Percentiles rank a stretch among this genome's conserved stretches.
phyloP scores from a whole-genome alignment of 179 eudicot genomes.

The Vitellaria paradoxa region DNA sequence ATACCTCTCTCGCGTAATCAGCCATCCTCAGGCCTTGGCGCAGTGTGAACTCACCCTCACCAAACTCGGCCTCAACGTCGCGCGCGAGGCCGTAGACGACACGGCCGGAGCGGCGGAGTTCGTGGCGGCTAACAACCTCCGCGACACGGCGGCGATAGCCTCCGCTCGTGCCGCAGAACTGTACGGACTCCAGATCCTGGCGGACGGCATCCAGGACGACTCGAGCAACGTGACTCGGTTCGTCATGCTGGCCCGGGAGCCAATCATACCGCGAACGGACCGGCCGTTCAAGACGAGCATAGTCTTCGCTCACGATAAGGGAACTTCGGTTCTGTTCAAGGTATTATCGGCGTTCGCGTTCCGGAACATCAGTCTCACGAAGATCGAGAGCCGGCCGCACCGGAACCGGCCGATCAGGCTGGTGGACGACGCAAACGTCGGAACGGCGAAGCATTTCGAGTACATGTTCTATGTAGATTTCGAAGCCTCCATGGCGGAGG shows the following conservation, averaged over 20 bases:
- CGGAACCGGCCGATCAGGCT: constrained; percentile 61
- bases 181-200: constrained; percentile 69
- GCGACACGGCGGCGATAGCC: constrained; percentile 85
- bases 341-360: constrained; percentile 73
- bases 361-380: constrained; percentile 59
- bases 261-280: constrained; percentile 64
- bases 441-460: constrained; percentile 81
- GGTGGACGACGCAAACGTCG: constrained; percentile 59
- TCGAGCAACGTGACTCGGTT: constrained; percentile 69
- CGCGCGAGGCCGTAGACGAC: constrained; percentile 86
- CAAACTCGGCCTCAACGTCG: constrained; percentile 57
- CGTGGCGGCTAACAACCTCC: constrained; percentile 54
- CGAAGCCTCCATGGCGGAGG: constrained; percentile 82
- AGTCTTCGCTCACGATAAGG: constrained; percentile 66
- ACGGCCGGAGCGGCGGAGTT: constrained; percentile 93
- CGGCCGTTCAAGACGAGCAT: constrained; percentile 77
- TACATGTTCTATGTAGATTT: constrained; percentile 86
- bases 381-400: constrained; percentile 71
- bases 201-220: constrained; percentile 89
- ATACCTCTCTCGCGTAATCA: constrained; percentile 66
- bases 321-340: constrained; percentile 66
- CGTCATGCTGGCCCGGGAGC: constrained; percentile 77
- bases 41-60: constrained; percentile 85
- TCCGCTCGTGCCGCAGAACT: constrained; percentile 77
- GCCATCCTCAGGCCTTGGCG: constrained; percentile 81